These are phyloP conservation scores for Globisporangium abappressorium DNA, from an alignment of 352 stramenopile genomes.

Conservation along the genomic window DNA sequence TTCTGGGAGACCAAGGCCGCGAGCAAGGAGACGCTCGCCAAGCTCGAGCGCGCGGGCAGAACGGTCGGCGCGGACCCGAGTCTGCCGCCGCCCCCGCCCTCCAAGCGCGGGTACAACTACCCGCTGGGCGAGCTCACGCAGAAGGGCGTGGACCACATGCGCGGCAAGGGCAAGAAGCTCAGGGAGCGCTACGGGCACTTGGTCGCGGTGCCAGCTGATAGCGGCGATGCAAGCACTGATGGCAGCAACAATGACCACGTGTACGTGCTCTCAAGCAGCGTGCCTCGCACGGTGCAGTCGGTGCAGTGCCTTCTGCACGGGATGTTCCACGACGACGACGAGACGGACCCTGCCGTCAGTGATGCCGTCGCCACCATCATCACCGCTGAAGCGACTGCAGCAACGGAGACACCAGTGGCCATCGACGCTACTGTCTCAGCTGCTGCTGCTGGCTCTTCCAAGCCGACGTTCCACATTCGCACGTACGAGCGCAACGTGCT, in stretches of 20 bases:
- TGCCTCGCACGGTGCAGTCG: conserved; percentile 73
- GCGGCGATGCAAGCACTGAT: background rate
- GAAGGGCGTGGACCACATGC: conserved; percentile 73
- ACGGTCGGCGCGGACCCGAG: conserved; percentile 43
- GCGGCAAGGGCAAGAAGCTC: conserved; percentile 46
- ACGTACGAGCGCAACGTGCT: conserved; percentile 67
- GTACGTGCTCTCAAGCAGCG: conserved; percentile 77
- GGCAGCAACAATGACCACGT: conserved; percentile 34
- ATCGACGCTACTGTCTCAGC: background rate
- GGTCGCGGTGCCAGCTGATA: conserved; percentile 11
- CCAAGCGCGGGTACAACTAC: conserved; percentile 34
- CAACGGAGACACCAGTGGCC: background rate
- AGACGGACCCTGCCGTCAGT: background rate
- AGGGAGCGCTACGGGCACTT: conserved; percentile 45
- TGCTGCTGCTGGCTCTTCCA: background rate
- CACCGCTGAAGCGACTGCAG: background rate
- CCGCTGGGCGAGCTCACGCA: conserved; percentile 63
- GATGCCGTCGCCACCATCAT: background rate
- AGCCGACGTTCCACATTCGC: conserved; percentile 51
- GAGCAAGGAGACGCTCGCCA: conserved; percentile 43
- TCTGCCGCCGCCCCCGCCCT: conserved; percentile 41
- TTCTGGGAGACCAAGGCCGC: conserved; percentile 65
- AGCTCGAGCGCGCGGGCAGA: conserved; percentile 43
- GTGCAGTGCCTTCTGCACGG: conserved; percentile 71
- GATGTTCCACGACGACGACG: conserved; percentile 52